Conservation (phyloP, 2,329 filamentous ascomycete species). For the Stachybotrys echinatus region DNA sequence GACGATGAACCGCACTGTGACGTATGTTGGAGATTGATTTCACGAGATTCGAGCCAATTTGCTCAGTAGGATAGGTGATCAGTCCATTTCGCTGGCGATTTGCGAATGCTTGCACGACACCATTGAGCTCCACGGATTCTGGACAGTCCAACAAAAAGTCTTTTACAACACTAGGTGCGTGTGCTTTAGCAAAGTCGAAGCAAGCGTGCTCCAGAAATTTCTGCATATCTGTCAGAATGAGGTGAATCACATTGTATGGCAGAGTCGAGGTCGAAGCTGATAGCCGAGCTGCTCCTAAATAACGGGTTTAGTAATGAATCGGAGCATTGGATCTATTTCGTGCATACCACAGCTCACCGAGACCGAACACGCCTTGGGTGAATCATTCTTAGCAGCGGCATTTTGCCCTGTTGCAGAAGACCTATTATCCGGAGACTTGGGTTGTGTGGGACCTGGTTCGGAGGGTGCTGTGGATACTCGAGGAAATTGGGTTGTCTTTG, state of each 20-base stretch:
- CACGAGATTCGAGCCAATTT: neutral
- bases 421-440: no score
- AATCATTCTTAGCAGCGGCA: no score
- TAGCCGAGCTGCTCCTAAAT: neutral
- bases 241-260: neutral
- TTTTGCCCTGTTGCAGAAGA: no score
- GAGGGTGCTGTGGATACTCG: neutral
- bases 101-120: neutral
- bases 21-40: neutral
- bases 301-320: no score
- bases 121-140: neutral
- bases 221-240: neutral
- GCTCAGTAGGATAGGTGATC: no score
- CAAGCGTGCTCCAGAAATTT: neutral
- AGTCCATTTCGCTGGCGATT: no score
- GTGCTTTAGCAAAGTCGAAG: neutral
- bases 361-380: no score
- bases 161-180: neutral
- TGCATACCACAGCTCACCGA: no score
- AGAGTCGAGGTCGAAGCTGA: neutral
- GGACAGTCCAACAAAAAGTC: neutral
- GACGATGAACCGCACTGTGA: neutral
- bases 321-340: no score
- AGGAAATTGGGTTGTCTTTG: no score
- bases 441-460: neutral